Conservation (phyloP, 257 asterid genomes). For the Ilex aquifolium region DNA sequence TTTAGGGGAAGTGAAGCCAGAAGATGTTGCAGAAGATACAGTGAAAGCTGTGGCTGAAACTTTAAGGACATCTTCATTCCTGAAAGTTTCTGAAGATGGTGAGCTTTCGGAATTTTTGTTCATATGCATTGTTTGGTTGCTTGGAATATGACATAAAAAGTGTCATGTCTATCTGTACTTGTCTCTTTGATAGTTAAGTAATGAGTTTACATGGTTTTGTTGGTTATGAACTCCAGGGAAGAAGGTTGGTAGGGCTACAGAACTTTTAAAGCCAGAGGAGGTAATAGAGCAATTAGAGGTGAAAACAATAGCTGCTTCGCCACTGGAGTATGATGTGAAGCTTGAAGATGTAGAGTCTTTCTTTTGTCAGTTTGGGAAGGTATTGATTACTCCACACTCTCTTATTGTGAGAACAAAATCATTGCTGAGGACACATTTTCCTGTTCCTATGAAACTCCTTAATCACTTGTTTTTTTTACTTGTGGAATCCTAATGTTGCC, state of each 20-base stretch:
- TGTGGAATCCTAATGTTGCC: too few species aligned
- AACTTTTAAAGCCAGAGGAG: conserved; percentile 74
- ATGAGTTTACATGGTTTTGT: background rate
- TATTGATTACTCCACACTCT: conserved; percentile 8
- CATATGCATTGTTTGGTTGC: too few species aligned
- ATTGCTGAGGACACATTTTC: too few species aligned
- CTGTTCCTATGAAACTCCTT: too few species aligned
- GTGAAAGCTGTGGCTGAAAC: conserved; percentile 72
- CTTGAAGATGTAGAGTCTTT: conserved; percentile 78
- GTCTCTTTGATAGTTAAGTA: too few species aligned
- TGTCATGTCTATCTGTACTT: background rate
- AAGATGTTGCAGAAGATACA: conserved; percentile 67
- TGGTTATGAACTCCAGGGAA: conserved; percentile 34
- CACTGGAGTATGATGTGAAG: conserved; percentile 67
- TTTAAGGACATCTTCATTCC: conserved; percentile 62
- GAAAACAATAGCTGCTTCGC: conserved; percentile 82
- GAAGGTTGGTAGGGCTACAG: conserved; percentile 72
- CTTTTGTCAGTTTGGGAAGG: conserved; percentile 68
- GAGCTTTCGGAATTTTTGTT: conserved; percentile 8
- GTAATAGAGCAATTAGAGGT: conserved; percentile 72
- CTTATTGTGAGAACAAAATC: conserved; percentile 6
- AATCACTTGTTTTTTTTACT: too few species aligned
- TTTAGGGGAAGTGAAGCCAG: conserved; percentile 67
- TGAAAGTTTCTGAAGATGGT: conserved; percentile 91
- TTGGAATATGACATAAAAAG: background rate